A percentile compares a stretch with the other conserved stretches of the same genome.
These are phyloP conservation scores for Taphrina deformans DNA, from an alignment of 1,139 yeast genomes.

Conservation along the genomic window DNA sequence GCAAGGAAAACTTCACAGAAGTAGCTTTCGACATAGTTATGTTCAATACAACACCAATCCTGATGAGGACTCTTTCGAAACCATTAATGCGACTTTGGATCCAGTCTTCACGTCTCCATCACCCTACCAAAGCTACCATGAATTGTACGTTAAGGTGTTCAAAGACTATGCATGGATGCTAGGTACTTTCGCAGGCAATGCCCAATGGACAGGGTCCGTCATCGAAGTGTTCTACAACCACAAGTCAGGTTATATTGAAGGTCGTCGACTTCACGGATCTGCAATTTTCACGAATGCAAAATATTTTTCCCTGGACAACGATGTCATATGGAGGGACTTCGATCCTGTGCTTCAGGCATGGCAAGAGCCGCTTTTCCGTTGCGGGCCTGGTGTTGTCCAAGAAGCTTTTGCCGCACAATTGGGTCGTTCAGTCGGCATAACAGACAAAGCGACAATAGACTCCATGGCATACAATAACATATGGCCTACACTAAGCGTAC, in stretches of 20 bases:
- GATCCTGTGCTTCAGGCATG: slow-evolving; percentile 2
- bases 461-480: not conserved
- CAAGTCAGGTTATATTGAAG: slow-evolving; percentile 2
- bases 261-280: not conserved
- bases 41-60: not conserved
- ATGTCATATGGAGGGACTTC: slow-evolving; percentile 6
- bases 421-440: not conserved
- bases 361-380: slow-evolving; percentile 1
- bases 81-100: not conserved
- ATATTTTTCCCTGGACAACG: not conserved
- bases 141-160: slow-evolving; percentile 4
- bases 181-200: slow-evolving; percentile 10
- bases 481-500: slow-evolving; percentile 4
- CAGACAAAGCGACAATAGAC: not conserved
- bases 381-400: not conserved
- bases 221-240: slow-evolving; percentile 14
- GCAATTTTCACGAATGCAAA: not conserved
- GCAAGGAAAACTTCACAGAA: not conserved
- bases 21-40: not conserved
- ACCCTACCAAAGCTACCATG: slow-evolving; percentile 5
- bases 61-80: not conserved
- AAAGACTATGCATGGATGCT: not conserved
- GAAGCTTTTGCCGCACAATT: not conserved
- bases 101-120: not conserved
- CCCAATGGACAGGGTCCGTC: slow-evolving; percentile 4